These are phyloP conservation scores for Dactylellina sp. DNA, from an alignment of 2,329 filamentous ascomycete species.

Conservation along the genomic window DNA sequence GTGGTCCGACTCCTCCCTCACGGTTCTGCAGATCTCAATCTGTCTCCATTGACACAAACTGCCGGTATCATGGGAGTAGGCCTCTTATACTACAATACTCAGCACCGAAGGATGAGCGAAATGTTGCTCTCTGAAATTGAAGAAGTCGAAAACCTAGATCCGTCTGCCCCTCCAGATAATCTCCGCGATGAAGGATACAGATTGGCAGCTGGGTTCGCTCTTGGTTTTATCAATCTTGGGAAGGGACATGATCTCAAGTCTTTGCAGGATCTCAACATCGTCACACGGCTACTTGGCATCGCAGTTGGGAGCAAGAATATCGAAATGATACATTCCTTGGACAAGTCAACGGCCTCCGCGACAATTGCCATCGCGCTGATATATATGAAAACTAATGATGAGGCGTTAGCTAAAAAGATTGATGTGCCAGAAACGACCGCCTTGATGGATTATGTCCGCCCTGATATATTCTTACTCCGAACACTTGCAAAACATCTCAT, in stretches of 20 bases:
- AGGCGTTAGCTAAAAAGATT: constrained; percentile 86
- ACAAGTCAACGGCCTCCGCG: constrained; percentile 92
- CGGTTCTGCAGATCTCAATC: constrained; percentile 91
- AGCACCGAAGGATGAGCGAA: constrained; percentile 98
- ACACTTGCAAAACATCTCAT: constrained; percentile 92
- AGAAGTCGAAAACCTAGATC: constrained; percentile 80
- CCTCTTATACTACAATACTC: constrained; percentile 90
- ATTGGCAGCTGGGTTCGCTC: constrained; percentile 88
- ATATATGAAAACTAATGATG: constrained; percentile 96
- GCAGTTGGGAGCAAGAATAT: constrained; percentile 92
- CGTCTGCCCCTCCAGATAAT: constrained; percentile 75
- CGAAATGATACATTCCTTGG: constrained; percentile 89
- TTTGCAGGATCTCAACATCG: constrained; percentile 91
- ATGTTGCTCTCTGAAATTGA: constrained; percentile 99
- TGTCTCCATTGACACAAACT: constrained; percentile 92
- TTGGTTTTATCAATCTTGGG: constrained; percentile 93
- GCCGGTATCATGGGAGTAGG: constrained; percentile 98
- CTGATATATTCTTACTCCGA: constrained; percentile 89
- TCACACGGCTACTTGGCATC: constrained; percentile 85
- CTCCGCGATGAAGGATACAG: constrained; percentile 96
- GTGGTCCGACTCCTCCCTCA: constrained; percentile 93
- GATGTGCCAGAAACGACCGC: constrained; percentile 89
- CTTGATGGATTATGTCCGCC: constrained; percentile 95
- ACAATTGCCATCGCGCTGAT: constrained; percentile 90
- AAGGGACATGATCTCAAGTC: constrained; percentile 89